Conservation (phyloP, 228 moss, liverwort and hornwort species). For the Sphagnum fallax region DNA sequence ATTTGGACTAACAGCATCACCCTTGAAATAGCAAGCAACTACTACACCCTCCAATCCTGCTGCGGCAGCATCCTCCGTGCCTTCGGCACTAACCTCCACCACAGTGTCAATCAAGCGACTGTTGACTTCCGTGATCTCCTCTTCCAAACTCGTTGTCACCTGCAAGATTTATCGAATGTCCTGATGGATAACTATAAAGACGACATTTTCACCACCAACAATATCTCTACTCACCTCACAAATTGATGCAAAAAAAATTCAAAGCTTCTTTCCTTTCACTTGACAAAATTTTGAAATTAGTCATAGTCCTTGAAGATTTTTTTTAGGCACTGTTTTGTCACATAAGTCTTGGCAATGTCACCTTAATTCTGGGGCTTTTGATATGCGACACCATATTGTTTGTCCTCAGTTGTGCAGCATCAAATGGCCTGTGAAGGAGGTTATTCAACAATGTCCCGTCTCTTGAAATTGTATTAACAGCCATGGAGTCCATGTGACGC, state of each 20-base stretch:
- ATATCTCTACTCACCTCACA: no score
- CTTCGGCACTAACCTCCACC: constrained; percentile 78
- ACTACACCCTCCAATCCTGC: constrained; percentile 75
- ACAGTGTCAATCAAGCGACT: constrained; percentile 80
- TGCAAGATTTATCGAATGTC: constrained; percentile 10
- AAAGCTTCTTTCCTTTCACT: no score
- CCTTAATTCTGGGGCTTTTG: constrained; percentile 70
- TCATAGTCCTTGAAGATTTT: no score
- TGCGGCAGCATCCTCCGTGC: constrained; percentile 81
- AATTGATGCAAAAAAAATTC: no score
- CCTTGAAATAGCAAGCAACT: constrained; percentile 79
- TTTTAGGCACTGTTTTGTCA: neutral
- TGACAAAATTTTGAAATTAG: no score
- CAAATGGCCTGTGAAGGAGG: constrained; percentile 55
- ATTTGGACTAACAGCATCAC: constrained; percentile 63
- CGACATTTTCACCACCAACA: neutral
- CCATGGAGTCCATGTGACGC: constrained; percentile 65
- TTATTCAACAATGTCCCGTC: constrained; percentile 55
- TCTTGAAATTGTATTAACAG: constrained; percentile 51
- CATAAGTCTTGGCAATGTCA: constrained; percentile 3
- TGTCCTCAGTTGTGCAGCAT: constrained; percentile 26
- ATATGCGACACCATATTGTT: constrained; percentile 35
- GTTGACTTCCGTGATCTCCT: constrained; percentile 72
- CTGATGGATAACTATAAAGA: neutral
- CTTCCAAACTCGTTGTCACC: constrained; percentile 56